These are phyloP conservation scores for Amphichorda felina DNA, from an alignment of 2,329 filamentous ascomycete genomes.

Conservation along the genomic window DNA sequence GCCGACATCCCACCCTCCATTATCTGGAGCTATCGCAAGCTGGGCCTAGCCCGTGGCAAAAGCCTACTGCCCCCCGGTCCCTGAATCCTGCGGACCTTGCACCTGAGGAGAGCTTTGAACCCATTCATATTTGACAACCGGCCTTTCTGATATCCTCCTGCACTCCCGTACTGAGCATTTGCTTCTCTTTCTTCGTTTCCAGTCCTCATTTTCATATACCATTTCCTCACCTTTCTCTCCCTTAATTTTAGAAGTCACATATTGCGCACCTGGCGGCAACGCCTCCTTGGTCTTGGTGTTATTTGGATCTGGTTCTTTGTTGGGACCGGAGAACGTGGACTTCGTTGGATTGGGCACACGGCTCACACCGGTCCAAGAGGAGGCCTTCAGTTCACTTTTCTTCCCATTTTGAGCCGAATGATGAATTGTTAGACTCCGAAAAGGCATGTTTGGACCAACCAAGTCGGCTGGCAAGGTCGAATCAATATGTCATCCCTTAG, in stretches of 20 bases:
- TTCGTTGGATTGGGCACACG: too few species aligned
- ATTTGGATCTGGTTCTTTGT: neutral
- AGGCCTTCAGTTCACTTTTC: too few species aligned
- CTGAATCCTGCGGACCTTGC: neutral
- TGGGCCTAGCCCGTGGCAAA: constrained; percentile 1
- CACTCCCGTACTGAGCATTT: neutral
- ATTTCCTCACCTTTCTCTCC: neutral
- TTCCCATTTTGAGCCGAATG: neutral
- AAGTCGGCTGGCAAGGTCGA: constrained; percentile 10
- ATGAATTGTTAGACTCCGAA: neutral
- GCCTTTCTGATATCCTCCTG: neutral
- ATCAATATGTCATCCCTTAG: constrained; percentile 30
- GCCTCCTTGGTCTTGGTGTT: neutral
- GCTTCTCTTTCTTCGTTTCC: neutral
- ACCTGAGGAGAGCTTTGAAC: neutral
- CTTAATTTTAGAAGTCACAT: neutral
- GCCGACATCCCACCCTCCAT: constrained; percentile 4
- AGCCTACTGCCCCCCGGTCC: constrained; percentile 1
- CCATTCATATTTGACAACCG: neutral
- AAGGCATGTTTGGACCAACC: constrained; percentile 1
- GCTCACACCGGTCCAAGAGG: too few species aligned
- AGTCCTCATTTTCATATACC: neutral
- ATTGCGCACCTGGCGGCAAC: neutral
- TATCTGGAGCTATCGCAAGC: constrained; percentile 2
- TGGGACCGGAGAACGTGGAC: too few species aligned